A percentile compares a stretch with the other conserved stretches of the same genome.
Conservation (phyloP, 495 filamentous ascomycete species). For the Stereocaulon alpinum region DNA sequence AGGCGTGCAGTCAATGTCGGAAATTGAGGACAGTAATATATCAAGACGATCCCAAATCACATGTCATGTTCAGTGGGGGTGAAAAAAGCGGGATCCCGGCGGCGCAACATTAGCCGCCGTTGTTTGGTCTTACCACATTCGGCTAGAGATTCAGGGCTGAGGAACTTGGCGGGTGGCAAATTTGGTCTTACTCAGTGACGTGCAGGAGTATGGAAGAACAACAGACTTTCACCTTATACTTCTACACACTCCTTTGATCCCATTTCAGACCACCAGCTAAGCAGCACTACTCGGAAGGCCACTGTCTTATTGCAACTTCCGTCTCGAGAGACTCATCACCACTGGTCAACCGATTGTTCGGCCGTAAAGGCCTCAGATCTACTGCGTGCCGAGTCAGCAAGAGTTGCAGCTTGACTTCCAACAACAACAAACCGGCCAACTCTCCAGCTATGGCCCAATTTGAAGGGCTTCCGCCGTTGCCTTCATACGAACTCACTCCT, state of each 20-base stretch:
- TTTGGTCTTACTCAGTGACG: slow-evolving; percentile 5
- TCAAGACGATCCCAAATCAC: no score
- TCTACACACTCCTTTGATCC: not conserved
- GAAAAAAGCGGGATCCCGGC: slow-evolving; percentile 2
- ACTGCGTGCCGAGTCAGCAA: slow-evolving; percentile 3
- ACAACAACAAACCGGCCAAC: slow-evolving; percentile 11
- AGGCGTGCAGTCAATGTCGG: not conserved
- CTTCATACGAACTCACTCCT: slow-evolving; percentile 49
- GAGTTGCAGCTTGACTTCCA: not conserved
- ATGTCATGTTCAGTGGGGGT: slow-evolving; percentile 1
- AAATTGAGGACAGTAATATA: not conserved
- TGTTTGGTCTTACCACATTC: not conserved
- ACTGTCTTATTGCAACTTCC: no score
- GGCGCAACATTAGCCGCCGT: slow-evolving; percentile 2
- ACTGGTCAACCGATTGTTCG: not conserved
- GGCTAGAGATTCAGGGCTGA: not conserved
- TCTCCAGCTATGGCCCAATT: slow-evolving; percentile 10
- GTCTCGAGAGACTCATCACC: no score
- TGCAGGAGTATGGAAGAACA: not conserved
- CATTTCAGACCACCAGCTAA: not conserved
- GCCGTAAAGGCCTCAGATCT: slow-evolving; percentile 10
- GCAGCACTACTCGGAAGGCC: not conserved
- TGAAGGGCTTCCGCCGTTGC: slow-evolving; percentile 54
- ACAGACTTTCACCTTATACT: not conserved
- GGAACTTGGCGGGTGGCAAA: slow-evolving; percentile 4